phyloP scores from a whole-genome alignment of 2,329 filamentous ascomycete genomes.

The Botrytis galanthina region DNA sequence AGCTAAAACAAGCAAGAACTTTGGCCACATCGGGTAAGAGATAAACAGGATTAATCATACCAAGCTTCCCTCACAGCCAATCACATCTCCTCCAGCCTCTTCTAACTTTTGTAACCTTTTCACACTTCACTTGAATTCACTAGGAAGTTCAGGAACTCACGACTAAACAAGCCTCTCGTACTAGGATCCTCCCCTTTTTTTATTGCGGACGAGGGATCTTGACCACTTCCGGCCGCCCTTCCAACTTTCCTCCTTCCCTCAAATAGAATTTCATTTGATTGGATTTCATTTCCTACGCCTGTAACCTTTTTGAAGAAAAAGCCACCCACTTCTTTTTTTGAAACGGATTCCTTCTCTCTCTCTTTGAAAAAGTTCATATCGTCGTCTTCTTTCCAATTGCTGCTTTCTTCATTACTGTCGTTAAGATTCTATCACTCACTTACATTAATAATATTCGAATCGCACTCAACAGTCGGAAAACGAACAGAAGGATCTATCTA shows the following conservation, averaged over 20 bases:
- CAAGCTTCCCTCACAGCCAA: background rate
- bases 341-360: background rate
- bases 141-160: slow-evolving; percentile 6
- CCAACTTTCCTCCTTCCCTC: background rate
- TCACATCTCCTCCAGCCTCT: background rate
- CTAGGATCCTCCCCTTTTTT: slow-evolving; percentile 14
- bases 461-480: background rate
- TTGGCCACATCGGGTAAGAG: background rate
- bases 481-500: background rate
- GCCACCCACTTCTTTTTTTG: slow-evolving; percentile 11
- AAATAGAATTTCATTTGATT: background rate
- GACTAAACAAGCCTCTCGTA: background rate
- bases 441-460: slow-evolving; percentile 14
- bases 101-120: background rate
- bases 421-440: slow-evolving; percentile 15
- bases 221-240: background rate
- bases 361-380: slow-evolving; percentile 5
- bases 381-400: background rate
- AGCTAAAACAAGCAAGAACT: background rate
- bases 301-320: slow-evolving; percentile 10
- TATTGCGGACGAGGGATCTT: no score
- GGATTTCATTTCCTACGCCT: background rate
- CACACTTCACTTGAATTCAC: background rate
- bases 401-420: slow-evolving; percentile 18
- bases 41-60: background rate